Evolutionary conservation across 140 eudicot species (phyloP).

Genomic region (Senecio squalidus): DNA sequence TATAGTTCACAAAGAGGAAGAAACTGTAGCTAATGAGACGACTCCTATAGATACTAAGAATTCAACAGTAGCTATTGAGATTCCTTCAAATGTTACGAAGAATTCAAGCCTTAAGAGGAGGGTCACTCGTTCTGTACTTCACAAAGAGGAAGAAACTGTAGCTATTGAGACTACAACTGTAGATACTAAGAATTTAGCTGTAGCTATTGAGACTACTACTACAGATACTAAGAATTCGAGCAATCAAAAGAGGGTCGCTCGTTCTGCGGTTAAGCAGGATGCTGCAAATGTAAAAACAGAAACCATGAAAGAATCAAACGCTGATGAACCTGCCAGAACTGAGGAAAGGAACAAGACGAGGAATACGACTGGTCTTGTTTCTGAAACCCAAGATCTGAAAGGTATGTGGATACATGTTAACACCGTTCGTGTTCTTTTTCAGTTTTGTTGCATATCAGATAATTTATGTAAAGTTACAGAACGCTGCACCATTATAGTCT

Average conservation of each 20-base stretch:
- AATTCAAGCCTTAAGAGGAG: not conserved
- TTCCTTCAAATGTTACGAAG: not conserved
- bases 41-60: not conserved
- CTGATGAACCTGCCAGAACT: constrained; percentile 9
- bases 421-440: not conserved
- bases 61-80: not conserved
- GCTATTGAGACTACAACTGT: not conserved
- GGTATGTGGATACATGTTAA: not conserved
- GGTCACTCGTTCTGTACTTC: not conserved
- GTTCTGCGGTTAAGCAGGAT: constrained; percentile 28
- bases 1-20: not conserved
- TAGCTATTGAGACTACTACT: not conserved
- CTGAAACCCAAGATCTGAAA: not conserved
- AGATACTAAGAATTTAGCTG: not conserved
- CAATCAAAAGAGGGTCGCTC: constrained; percentile 30
- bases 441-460: not conserved
- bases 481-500: not conserved
- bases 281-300: constrained; percentile 17
- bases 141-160: not conserved
- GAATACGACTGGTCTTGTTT: constrained; percentile 24
- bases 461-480: not conserved
- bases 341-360: constrained; percentile 22
- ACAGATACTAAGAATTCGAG: constrained; percentile 5
- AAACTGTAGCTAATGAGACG: not conserved
- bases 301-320: constrained; percentile 11